Base-by-base conservation (phyloP, 2,329 filamentous ascomycete genomes). In the Cercospora sp. region DNA sequence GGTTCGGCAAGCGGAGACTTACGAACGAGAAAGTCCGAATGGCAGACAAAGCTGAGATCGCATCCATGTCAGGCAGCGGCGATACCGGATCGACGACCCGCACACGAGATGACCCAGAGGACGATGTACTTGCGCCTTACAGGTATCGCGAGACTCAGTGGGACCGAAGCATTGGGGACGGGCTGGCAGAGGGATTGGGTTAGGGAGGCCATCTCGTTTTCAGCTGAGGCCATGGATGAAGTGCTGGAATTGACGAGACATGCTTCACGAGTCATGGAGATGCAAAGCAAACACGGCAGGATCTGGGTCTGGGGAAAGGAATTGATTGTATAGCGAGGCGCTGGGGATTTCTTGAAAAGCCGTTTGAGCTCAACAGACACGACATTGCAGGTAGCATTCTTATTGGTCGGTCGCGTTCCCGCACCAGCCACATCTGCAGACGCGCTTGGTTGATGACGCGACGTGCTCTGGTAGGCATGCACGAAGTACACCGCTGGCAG, bases 111-210 rank as follows among this genome's bases (percentile, higher is more conserved):
- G 73, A 69, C 12, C 66, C 72, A 1, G 75, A 79, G 40, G 81
- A 83, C 45, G 85, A 84, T 73, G 78, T 85, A 53, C 83, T 85
- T 77, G 81, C 79, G 57, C 85, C 84, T 77, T 78, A 82, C 63
- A 78, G 83, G 65, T 76, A 84, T 79, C 77, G 81, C 72, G 72
- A 89, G 82, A 72, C 86, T 80, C 79, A 82, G 43, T 81, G 81
- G 68, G 86, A 88, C 74, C 93, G 93, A 89, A 91, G 92, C 0
- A 86, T 96, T 61, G 91, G 91, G 1, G 93, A 97, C 77, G 93
- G 97, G 76, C 88, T 91, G 26, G 85, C 90, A 75, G 95, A 97
- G 91, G 90, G 89, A 34, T 81, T 97, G 72, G 92, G 94, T 79
- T 94, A 78, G 83, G 64, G 30, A 61, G 28, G 28, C 40, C 28